A percentile compares a stretch with the other conserved stretches of the same genome.
These are phyloP conservation scores for Andrographis paniculata DNA, from an alignment of 305 asterid species.

Conservation along the genomic window DNA sequence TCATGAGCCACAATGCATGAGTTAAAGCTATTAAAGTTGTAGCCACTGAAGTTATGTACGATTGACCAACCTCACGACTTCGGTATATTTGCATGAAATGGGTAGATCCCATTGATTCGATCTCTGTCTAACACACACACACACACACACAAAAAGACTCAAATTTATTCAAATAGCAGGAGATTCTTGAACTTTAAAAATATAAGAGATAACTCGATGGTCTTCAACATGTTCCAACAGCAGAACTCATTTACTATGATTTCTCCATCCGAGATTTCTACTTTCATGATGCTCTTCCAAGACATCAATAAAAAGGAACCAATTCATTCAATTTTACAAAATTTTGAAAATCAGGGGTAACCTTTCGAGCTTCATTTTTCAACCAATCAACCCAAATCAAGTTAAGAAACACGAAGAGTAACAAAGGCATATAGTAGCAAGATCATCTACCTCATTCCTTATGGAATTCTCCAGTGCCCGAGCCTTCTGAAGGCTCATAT, in stretches of 20 bases:
- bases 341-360: neutral
- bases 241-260: too few relatives aligned
- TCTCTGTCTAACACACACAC: constrained; percentile 43
- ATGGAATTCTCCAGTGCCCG: constrained; percentile 53
- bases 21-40: constrained; percentile 66
- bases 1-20: constrained; percentile 83
- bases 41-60: constrained; percentile 71
- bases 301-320: neutral
- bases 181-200: too few relatives aligned
- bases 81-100: constrained; percentile 67
- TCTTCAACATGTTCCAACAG: too few relatives aligned
- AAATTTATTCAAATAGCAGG: too few relatives aligned
- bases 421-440: constrained; percentile 1
- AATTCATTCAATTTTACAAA: neutral
- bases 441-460: constrained; percentile 38
- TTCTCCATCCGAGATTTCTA: neutral
- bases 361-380: neutral
- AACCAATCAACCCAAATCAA: constrained; percentile 4
- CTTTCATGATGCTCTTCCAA: too few relatives aligned
- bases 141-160: too few relatives aligned
- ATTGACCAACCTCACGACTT: constrained; percentile 94
- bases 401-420: neutral
- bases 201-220: too few relatives aligned
- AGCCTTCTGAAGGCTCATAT: constrained; percentile 92
- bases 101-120: constrained; percentile 33